Base-by-base conservation (phyloP, 2,329 filamentous ascomycete species). In the Cytospora piceicola region DNA sequence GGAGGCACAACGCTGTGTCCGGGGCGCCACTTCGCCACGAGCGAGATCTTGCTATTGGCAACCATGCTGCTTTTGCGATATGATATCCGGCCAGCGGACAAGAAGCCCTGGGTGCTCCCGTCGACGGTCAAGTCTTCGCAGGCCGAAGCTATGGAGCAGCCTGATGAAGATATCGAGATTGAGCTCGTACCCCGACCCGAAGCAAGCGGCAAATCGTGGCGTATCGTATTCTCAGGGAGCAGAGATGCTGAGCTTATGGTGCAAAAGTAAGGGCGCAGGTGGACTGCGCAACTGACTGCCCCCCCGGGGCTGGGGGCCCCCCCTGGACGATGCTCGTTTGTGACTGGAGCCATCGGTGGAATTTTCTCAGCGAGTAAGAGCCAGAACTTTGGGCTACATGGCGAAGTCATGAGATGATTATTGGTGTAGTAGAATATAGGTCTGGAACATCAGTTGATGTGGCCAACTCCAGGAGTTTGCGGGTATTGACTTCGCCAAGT, bases 21-120 rank as follows among this genome's bases (percentile, higher is more conserved):
- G 0, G 70, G 72, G 4, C 65, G 71, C 0, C 70, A 73, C 61
- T 73, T 73, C 20, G 72, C 71, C 3, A 72, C 70, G 0, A 72
- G 70, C 54, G 71, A 74, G 63, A 67, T 74, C 5, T 57, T 72
- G 5, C 68, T 69, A 6, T 66, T 73, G 27, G 69, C 69, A 32
- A 66, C 71, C 0, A 64, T 72, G 55, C 36, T 74, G 12, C 67
- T 73, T 2, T 61, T 70, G 8, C 68, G 56, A 2, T 72, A 72
- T 36, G 70, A 73, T 15, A 29, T 73, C 9, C 66, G 66, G 39
- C 51, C 69, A 42, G 9, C 60, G 1, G 62, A 64, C 42, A 46
- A 46, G 20, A 42, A 17, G 46, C 56, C 56, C 3, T 68, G 65
- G 65, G 39, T 57, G 24, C 15, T 64, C 34, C 67, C 67, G 6